Base-by-base conservation (phyloP, 495 filamentous ascomycete species). In the Annulohypoxylon stygium region DNA sequence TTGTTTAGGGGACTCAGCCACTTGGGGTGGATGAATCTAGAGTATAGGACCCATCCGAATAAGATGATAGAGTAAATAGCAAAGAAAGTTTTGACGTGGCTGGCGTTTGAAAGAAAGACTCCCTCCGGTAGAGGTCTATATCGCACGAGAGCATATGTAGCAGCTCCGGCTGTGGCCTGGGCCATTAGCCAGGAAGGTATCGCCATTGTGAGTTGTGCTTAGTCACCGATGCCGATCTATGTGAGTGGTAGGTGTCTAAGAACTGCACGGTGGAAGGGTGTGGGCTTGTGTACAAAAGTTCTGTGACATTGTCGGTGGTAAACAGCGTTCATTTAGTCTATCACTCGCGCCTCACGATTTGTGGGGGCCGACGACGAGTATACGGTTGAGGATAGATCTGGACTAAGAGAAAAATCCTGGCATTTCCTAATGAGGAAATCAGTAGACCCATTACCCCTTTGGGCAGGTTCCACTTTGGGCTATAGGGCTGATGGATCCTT, bases 401-500 rank as follows among this genome's bases (percentile, higher is more conserved):
- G 41, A 43, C 58, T 34, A 47, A 48, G 39, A 61, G 12, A 16
- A 34, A 30, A 25, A 10, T 2, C 6, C 58, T 47, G 23, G 23
- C 3, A 34, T 61, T 61, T 47, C 58, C 58, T 61, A 61, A 61
- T 47, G 18, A 60, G 23, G 57, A 41, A 60, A 60, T 23, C 10
- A 26, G 16, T 60, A 43, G 37, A 9, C 20, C 11, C 18, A 60
- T 60, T 60, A 60, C 59, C n/a, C 25, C n/a, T 30, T 47, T 47
- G 41, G 59, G 59, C 10, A 48, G 59, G 39, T 57, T 57, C 53
- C 53, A 57, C 53, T 57, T 57, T 57, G 53, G 53, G 53, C 33
- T n/a, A 37, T 57, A 57, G 53, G 53, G 53, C 53, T 57, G 53
- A 57, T 33, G 53, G 53, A 57, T 20, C 33, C 51, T 33, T 43